Evolutionary conservation across 495 filamentous ascomycete genomes (phyloP), one percentile per base, ranked within the genome.

Genomic region (Xylaria castorea): DNA sequence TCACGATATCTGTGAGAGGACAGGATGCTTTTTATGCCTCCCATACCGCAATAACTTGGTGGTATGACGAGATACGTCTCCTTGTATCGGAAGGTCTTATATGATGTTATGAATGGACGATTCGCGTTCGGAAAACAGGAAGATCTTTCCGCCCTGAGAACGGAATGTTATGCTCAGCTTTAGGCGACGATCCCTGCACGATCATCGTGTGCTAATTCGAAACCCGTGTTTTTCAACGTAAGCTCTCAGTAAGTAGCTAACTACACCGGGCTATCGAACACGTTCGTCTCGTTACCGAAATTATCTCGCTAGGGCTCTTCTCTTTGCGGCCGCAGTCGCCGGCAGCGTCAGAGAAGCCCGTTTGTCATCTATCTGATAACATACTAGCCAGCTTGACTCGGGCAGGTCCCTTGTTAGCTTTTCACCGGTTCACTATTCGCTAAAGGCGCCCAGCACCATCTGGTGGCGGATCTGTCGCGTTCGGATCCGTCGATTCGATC

Each of bases 121-220:
- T 74, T 76, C 71, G 75, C 72, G 66, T 73, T 71, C 77, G 77
- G 77, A 60, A 68, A 66, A 75, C 68, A 75, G 75, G 77, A 75
- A 72, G 74, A 79, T 79, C 75, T 75, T 79, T 77, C 77, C 77
- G 74, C 75, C 75, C 75, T 79, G 40, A 79, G 77, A 71, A 72
- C 75, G 77, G 77, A 79, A 71, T 69, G 38, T 68, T 72, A 66
- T 57, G 40, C 74, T 72, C 71, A 77, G 74, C 75, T 74, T 79
- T 79, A 79, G 74, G 77, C 74, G 72, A 75, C 63, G 36, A 75
- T 22, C 74, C 66, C 67, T 66, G 51, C 70, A 60, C 66, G 70
- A 67, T 63, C 61, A 70, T 68, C 70, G 20, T 75, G 63, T 74
- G 69, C 75, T 53, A 75, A 79, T 77, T 74, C 65, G 77, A 77